Percentiles rank a stretch among this genome's conserved stretches.
Evolutionary conservation across 2,329 filamentous ascomycete genomes (phyloP).

Genomic region (Emmonsia crescens): DNA sequence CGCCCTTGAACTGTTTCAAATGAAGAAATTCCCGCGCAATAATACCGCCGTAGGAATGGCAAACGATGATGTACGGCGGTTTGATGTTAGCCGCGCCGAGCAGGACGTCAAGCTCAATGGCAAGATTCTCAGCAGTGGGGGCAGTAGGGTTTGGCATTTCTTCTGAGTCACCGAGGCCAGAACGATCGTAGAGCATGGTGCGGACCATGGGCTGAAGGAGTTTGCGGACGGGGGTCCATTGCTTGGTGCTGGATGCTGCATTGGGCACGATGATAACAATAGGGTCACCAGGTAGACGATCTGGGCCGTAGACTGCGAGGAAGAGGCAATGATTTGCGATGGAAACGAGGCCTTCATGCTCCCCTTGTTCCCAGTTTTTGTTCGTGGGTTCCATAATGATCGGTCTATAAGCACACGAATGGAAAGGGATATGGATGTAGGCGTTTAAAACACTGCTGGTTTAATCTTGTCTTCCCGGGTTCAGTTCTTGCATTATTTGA

Average conservation of each 20-base stretch:
- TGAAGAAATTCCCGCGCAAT: not conserved
- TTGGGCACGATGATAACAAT: not conserved
- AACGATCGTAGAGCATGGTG: conserved; percentile 1
- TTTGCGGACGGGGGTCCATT: not conserved
- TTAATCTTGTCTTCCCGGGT: not conserved
- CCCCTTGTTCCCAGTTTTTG: not conserved
- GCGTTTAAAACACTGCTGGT: not conserved
- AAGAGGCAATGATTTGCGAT: not conserved
- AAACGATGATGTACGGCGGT: not conserved
- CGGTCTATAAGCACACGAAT: not conserved
- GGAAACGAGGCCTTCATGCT: not conserved
- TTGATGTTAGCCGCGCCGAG: not conserved
- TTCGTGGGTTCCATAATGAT: not conserved
- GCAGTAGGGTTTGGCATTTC: not conserved
- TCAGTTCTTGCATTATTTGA: not conserved
- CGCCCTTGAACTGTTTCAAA: not conserved
- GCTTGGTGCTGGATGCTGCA: not conserved
- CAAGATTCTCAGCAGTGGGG: not conserved
- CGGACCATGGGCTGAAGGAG: not conserved
- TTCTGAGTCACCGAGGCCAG: conserved; percentile 1
- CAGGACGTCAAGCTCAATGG: not conserved
- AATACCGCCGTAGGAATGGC: not conserved
- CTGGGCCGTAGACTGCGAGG: not conserved
- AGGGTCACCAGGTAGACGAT: not conserved
- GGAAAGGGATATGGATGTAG: not conserved